phyloP scores from a whole-genome alignment of 2,329 filamentous ascomycete genomes.

The Phoma herbarum region DNA sequence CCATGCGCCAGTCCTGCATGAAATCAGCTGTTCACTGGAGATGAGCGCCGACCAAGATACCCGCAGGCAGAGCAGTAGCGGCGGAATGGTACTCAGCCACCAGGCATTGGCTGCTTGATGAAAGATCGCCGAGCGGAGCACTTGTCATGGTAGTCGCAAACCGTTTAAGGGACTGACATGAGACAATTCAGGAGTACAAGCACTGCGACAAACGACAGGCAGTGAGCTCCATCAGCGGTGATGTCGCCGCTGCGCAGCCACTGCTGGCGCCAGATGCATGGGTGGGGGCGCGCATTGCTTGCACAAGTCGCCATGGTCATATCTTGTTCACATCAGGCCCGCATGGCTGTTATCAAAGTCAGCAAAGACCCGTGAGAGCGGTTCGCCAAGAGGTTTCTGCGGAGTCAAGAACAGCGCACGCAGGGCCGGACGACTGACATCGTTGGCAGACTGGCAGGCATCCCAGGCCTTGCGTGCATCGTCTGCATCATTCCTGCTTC shows the following conservation, averaged over 20 bases:
- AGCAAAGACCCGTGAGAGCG: slow-evolving; percentile 35
- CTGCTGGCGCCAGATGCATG: slow-evolving; percentile 18
- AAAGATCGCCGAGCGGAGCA: slow-evolving; percentile 22
- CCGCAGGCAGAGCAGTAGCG: slow-evolving; percentile 12
- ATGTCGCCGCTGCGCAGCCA: slow-evolving; percentile 9
- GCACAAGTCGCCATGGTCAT: slow-evolving; percentile 40
- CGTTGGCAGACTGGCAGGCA: slow-evolving; percentile 15
- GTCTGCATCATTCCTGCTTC: slow-evolving; percentile 33
- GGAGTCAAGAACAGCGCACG: slow-evolving; percentile 35
- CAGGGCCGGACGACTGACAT: slow-evolving; percentile 26
- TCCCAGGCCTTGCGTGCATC: slow-evolving; percentile 29
- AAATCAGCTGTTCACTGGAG: slow-evolving; percentile 19
- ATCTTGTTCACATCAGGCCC: slow-evolving; percentile 44
- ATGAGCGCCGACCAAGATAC: slow-evolving; percentile 10
- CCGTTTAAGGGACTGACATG: slow-evolving; percentile 17
- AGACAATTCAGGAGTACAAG: slow-evolving; percentile 19
- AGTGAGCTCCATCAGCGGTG: neutral
- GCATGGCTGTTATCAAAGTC: slow-evolving; percentile 46
- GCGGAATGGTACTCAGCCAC: slow-evolving; percentile 23
- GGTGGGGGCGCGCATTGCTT: slow-evolving; percentile 30
- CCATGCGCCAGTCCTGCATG: slow-evolving; percentile 19
- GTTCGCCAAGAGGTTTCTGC: slow-evolving; percentile 41
- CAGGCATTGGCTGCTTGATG: slow-evolving; percentile 33
- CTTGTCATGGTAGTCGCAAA: slow-evolving; percentile 19
- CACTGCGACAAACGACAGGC: slow-evolving; percentile 17